Conservation (phyloP, 2,329 filamentous ascomycete genomes). For the Trichoderma lentiforme region DNA sequence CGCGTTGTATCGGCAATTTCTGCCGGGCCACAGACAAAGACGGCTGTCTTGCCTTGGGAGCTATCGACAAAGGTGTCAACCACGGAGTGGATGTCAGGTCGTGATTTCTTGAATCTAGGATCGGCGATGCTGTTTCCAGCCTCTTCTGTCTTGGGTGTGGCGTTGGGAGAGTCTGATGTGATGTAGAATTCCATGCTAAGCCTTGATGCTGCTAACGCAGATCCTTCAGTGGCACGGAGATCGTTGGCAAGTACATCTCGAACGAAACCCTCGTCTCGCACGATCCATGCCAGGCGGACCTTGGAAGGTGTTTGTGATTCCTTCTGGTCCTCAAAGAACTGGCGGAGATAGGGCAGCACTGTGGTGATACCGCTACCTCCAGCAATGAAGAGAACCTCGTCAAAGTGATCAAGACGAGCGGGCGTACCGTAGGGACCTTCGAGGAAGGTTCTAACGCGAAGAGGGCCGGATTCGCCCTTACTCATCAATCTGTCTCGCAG, state of each 20-base stretch:
- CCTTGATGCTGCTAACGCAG: conserved; percentile 1
- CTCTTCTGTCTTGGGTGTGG: conserved; percentile 5
- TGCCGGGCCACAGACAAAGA: conserved; percentile 37
- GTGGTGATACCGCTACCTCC: conserved; percentile 39
- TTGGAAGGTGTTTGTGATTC: conserved; percentile 16
- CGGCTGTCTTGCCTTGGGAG: conserved; percentile 27
- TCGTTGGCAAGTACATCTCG: conserved; percentile 28
- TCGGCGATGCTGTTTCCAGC: conserved; percentile 3
- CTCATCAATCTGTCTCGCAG: conserved; percentile 25
- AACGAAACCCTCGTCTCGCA: conserved; percentile 31
- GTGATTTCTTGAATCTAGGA: conserved; percentile 17
- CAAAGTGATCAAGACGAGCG: conserved; percentile 31
- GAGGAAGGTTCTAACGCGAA: conserved; percentile 30
- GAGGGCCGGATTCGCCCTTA: conserved; percentile 21
- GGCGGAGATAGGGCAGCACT: conserved; percentile 31
- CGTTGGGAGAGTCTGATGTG: conserved; percentile 19
- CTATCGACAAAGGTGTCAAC: conserved; percentile 27
- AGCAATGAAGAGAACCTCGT: conserved; percentile 34
- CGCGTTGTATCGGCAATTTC: conserved; percentile 37
- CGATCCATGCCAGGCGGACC: conserved; percentile 34
- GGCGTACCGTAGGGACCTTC: conserved; percentile 37
- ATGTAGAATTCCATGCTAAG: conserved; percentile 32
- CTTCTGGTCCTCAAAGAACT: conserved; percentile 23
- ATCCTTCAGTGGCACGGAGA: conserved; percentile 25
- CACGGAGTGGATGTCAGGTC: conserved; percentile 30